phyloP scores from a whole-genome alignment of 2,329 filamentous ascomycete genomes.

The Calonectria ilicicola region DNA sequence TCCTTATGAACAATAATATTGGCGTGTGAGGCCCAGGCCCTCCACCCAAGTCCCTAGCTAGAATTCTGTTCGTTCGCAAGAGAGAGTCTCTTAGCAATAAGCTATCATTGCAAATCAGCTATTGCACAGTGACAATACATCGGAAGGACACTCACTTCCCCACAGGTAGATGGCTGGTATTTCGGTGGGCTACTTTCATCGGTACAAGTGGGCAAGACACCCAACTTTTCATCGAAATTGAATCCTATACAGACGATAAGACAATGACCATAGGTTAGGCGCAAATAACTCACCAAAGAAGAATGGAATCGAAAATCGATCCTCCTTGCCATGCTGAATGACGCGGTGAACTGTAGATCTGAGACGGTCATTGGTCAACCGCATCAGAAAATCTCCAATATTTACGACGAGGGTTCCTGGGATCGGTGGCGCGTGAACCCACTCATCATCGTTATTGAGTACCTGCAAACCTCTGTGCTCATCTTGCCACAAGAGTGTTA shows the following conservation, averaged over 20 bases:
- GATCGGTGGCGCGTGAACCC: conserved; percentile 39
- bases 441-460: conserved; percentile 35
- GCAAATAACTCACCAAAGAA: conserved; percentile 62
- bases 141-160: neutral
- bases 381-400: conserved; percentile 42
- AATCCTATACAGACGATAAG: neutral
- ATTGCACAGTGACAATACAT: neutral
- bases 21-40: no score
- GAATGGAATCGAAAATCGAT: conserved; percentile 67
- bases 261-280: neutral
- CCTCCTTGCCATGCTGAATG: conserved; percentile 52
- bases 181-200: neutral
- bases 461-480: conserved; percentile 44
- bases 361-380: conserved; percentile 39
- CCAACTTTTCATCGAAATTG: neutral
- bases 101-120: neutral
- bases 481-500: conserved; percentile 51
- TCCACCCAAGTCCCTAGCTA: no score
- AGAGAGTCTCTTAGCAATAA: neutral
- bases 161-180: neutral
- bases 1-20: no score
- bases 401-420: conserved; percentile 42
- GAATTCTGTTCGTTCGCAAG: neutral
- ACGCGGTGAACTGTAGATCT: conserved; percentile 58
- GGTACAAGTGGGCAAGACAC: neutral